Evolutionary conservation across 352 stramenopile genomes (phyloP).

Genomic region (Peronospora belbahrii): DNA sequence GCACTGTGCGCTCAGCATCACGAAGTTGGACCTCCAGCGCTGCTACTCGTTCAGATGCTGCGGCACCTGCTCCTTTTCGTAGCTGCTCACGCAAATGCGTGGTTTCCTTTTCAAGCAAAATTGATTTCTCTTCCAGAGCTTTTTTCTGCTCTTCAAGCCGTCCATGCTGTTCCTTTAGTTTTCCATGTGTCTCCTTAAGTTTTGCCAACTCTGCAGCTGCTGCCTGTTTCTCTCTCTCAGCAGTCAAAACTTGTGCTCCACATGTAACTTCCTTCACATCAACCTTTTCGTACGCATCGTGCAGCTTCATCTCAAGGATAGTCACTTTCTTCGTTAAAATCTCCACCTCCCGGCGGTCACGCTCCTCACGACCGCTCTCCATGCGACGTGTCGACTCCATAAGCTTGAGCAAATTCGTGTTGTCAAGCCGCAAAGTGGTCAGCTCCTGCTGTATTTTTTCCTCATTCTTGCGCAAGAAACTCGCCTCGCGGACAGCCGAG

Average conservation of each 20-base stretch:
- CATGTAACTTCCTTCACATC: conserved; percentile 50
- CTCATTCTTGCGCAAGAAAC: conserved; percentile 57
- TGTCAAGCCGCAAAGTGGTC: conserved; percentile 49
- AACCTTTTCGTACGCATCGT: conserved; percentile 53
- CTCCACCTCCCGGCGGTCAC: conserved; percentile 42
- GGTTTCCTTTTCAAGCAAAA: conserved; percentile 52
- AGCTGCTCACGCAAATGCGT: conserved; percentile 47
- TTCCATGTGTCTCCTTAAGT: conserved; percentile 27
- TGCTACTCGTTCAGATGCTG: conserved; percentile 52
- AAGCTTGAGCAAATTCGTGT: conserved; percentile 72
- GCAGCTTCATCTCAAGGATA: conserved; percentile 44
- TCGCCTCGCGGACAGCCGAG: conserved; percentile 32
- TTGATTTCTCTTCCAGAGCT: conserved; percentile 32
- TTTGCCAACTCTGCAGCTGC: conserved; percentile 32
- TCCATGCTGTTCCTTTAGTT: conserved; percentile 36
- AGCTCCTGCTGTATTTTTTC: conserved; percentile 53
- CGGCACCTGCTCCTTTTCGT: conserved; percentile 50
- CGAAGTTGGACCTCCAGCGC: conserved; percentile 51
- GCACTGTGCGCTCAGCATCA: conserved; percentile 51
- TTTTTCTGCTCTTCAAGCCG: conserved; percentile 49
- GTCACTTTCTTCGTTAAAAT: conserved; percentile 39
- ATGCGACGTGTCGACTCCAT: conserved; percentile 72
- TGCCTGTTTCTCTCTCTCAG: conserved; percentile 57
- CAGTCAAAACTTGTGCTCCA: conserved; percentile 33
- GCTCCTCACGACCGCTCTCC: conserved; percentile 51